Evolutionary conservation across 2,329 filamentous ascomycete genomes (phyloP).

Genomic region (Claviceps paspali): DNA sequence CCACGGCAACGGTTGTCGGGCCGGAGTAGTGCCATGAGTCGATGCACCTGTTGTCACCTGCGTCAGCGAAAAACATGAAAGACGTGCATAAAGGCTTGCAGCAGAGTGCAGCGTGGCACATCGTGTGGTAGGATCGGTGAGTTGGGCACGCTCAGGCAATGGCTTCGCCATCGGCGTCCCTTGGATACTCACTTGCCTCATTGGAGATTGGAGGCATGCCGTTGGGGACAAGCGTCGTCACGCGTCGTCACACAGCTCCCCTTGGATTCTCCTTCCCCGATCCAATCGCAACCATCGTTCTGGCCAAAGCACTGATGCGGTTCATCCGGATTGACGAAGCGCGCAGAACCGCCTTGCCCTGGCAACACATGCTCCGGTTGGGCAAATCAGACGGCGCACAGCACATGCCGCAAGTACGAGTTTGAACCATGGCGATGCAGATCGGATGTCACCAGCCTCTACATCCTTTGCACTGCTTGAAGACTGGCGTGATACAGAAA

Average conservation of each 20-base stretch:
- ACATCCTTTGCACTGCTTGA: background rate
- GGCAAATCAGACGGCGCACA: background rate
- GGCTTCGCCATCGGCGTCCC: background rate
- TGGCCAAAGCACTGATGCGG: background rate
- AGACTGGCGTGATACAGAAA: background rate
- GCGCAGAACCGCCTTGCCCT: background rate
- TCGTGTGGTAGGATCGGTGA: slow-evolving; percentile 1
- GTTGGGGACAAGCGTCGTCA: background rate
- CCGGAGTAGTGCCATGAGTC: background rate
- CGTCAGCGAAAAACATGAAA: slow-evolving; percentile 1
- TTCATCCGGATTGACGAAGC: background rate
- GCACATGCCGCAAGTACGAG: slow-evolving; percentile 1
- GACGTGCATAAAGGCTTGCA: slow-evolving; percentile 2
- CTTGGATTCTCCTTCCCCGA: background rate
- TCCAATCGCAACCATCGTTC: background rate
- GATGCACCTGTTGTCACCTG: slow-evolving; percentile 1
- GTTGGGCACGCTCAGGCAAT: slow-evolving; percentile 1
- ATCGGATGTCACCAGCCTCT: slow-evolving; percentile 1
- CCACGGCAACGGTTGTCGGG: background rate
- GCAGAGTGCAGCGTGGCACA: background rate
- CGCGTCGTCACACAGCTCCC: background rate
- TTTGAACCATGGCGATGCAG: background rate
- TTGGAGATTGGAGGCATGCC: background rate
- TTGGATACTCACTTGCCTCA: background rate
- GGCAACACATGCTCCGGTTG: background rate